Conservation (phyloP, 2,329 filamentous ascomycete genomes). For the Cryphonectria carpinicola region DNA sequence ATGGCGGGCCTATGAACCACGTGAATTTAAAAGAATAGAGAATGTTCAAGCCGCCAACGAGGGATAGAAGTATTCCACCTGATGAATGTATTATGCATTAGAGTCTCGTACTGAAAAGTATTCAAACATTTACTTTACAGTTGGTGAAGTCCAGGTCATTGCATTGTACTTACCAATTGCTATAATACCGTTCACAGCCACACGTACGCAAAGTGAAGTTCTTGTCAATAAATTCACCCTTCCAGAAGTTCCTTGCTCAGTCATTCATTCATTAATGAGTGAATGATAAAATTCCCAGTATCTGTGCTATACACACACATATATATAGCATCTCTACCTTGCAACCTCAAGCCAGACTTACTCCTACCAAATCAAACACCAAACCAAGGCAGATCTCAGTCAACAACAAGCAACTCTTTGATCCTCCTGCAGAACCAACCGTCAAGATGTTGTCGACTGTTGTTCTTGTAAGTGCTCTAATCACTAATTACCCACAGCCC, state of each 20-base stretch:
- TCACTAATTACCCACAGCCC: background rate
- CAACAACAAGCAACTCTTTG: background rate
- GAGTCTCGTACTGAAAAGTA: too few species aligned
- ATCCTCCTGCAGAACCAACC: background rate
- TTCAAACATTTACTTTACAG: too few species aligned
- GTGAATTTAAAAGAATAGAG: background rate
- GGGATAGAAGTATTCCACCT: too few species aligned
- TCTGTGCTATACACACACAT: background rate
- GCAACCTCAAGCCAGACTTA: background rate
- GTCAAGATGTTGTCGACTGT: constrained; percentile 2
- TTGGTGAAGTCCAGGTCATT: too few species aligned
- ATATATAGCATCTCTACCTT: background rate
- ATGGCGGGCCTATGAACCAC: too few species aligned
- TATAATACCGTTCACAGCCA: background rate
- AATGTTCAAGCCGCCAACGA: too few species aligned
- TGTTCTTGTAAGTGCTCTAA: background rate
- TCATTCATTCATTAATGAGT: background rate
- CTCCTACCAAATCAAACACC: background rate
- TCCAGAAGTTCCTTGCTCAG: background rate
- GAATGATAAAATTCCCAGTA: background rate
- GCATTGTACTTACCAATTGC: too few species aligned
- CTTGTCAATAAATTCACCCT: too few species aligned
- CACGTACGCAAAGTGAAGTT: background rate
- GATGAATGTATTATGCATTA: too few species aligned
- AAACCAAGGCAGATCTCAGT: background rate